Evolutionary conservation across 2,329 filamentous ascomycete species (phyloP), one percentile per base, ranked within the genome.

Genomic region (Stachybotrys echinatus): DNA sequence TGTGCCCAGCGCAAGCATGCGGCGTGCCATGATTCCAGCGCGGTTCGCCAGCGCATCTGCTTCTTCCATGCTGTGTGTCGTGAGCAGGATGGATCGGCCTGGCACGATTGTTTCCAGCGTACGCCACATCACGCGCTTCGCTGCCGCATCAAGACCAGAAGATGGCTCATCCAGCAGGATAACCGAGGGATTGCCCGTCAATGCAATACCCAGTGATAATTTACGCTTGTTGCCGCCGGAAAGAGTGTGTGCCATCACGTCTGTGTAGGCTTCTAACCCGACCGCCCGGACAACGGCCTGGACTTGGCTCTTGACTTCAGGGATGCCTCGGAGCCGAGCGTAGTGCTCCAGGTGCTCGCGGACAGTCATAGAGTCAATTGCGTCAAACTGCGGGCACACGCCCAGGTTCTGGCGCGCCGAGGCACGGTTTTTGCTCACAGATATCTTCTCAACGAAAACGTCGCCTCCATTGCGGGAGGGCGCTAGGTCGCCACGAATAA

Each of bases 221-320:
- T 96, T 97, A n/a, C 92, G 79, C 72, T 95, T 95, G 71, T 96
- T 96, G 23, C 92, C 92, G 8, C 92, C 92, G 0, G 88, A 92
- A 0, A 96, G 77, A 43, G 88, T 87, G 49, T 80, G 77, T 0
- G 89, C 92, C 79, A 92, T 89, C 22, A 90, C 81, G 7, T 81
- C 75, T 3, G 80, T 74, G 69, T 91, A 95, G 0, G 79, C 76
- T 6, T 77, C 70, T 0, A 96, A 76, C 0, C 91, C 90, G 1
- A 96, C 91, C 1, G 91, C 91, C 34, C 79, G 74, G n/a, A 96
- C 75, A 5, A 96, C 83, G 23, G 88, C 84, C 2, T 75, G 71
- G 1, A 96, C 89, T 57, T 96, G 95, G 66, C 89, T 80, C 18
- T 85, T 74, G 2, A 94, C 75, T 55, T 92, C 80, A 1, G 79